phyloP scores from a whole-genome alignment of 2,329 filamentous ascomycete species.

The Amauroascus niger region DNA sequence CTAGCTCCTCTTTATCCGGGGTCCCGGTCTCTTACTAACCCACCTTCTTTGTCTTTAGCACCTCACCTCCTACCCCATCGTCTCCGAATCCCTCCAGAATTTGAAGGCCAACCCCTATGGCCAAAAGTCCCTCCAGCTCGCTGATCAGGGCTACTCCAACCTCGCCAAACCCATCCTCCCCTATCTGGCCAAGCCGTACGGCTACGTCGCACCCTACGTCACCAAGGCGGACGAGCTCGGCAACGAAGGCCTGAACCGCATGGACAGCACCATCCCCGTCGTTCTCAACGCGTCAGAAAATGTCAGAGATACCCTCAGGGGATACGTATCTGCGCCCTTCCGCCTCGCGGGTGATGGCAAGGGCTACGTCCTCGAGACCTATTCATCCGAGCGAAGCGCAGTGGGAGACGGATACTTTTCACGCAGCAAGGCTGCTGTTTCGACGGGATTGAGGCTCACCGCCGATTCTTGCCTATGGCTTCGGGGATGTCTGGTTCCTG shows the following conservation, averaged over 20 bases:
- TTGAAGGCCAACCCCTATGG: constrained; percentile 77
- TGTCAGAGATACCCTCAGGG: constrained; percentile 55
- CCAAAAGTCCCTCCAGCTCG: constrained; percentile 68
- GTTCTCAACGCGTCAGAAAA: constrained; percentile 67
- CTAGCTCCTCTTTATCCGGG: no score
- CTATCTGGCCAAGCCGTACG: constrained; percentile 68
- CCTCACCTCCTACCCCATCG: constrained; percentile 70
- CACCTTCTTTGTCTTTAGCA: constrained; percentile 47
- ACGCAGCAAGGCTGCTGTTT: constrained; percentile 59
- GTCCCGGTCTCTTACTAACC: not conserved
- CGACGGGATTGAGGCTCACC: constrained; percentile 57
- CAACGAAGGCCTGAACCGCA: constrained; percentile 57
- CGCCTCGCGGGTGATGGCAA: constrained; percentile 52
- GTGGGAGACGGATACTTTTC: constrained; percentile 49
- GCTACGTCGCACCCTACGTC: constrained; percentile 76
- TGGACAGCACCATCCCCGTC: constrained; percentile 62
- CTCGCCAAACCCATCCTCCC: constrained; percentile 70
- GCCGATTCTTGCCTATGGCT: constrained; percentile 56
- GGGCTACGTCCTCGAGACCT: constrained; percentile 36
- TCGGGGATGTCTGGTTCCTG: constrained; percentile 26
- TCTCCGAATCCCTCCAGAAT: constrained; percentile 65
- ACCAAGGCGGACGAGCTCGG: constrained; percentile 69
- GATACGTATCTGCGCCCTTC: constrained; percentile 53
- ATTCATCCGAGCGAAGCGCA: constrained; percentile 39
- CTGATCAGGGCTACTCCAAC: constrained; percentile 63